Conservation (phyloP, 495 filamentous ascomycete genomes). For the Penicillium soppii region DNA sequence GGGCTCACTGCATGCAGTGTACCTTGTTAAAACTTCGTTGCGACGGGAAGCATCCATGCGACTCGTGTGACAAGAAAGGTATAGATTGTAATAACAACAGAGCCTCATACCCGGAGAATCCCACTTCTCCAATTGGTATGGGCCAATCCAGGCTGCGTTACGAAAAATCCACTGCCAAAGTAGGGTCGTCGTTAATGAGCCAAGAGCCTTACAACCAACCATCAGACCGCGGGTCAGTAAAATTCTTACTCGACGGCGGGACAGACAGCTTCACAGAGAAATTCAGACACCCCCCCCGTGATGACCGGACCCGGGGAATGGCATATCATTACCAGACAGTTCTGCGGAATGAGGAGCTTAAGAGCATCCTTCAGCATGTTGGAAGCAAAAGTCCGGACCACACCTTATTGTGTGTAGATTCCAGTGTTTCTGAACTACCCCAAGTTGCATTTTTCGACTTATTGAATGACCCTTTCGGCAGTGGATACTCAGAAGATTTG, state of each 20-base stretch:
- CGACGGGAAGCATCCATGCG: slow-evolving; percentile 47
- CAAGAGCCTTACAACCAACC: slow-evolving; percentile 25
- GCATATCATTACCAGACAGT: slow-evolving; percentile 33
- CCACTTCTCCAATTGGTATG: too few relatives aligned
- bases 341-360: too few relatives aligned
- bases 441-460: slow-evolving; percentile 43
- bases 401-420: too few relatives aligned
- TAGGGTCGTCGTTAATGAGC: too few relatives aligned
- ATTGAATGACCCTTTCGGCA: slow-evolving; percentile 42
- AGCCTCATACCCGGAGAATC: slow-evolving; percentile 18
- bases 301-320: slow-evolving; percentile 34
- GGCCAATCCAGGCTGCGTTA: too few relatives aligned
- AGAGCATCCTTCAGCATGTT: slow-evolving; percentile 25
- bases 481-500: too few relatives aligned
- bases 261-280: slow-evolving; percentile 47
- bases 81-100: slow-evolving; percentile 43
- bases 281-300: slow-evolving; percentile 42
- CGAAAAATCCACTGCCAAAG: slow-evolving; percentile 17
- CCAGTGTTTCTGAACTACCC: too few relatives aligned
- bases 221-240: slow-evolving; percentile 48
- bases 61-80: slow-evolving; percentile 45
- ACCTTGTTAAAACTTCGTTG: slow-evolving; percentile 54
- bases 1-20: slow-evolving; percentile 42
- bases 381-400: slow-evolving; percentile 22
- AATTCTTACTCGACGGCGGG: slow-evolving; percentile 46